Base-by-base conservation (phyloP, 441 rosid genomes). In the Macaranga tanarius region DNA sequence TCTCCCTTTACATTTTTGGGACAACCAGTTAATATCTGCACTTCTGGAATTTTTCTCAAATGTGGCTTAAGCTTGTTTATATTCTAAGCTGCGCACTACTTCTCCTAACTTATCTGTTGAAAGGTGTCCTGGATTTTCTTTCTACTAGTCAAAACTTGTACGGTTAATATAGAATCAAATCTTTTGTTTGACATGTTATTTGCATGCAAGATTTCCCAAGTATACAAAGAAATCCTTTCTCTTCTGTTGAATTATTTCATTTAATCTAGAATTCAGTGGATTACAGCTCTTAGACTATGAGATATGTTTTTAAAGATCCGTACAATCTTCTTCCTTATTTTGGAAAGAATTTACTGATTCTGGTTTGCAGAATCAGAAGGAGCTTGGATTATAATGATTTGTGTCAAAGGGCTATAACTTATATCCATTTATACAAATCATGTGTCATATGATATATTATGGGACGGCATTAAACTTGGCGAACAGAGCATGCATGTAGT, bases 1-100 rank as follows among this genome's bases (percentile, higher is more conserved):
- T 75, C 58, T 77, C 65, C 68, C 62, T 77, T 66, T 50, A 48
- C 23, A 67, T 73, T 60, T 38, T 67, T 56, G 26, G 42, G 45
- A 23, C 34, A 40, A 67, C 38, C 54, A 25, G 42, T 67, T 38
- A 45, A 45, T 72, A 9, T 71, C 65, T 64, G 57, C 17, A 22
- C 62, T 42, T 59, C 26, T 58, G 55, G 67, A 25, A 67, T 22
- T 71, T 25, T 51, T 17, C 26, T 13, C 16, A 4, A 47, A 38
- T 67, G 19, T 17, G 47, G 3, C 62, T 72, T 51, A n/a, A 23
- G 19, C 52, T 26, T 17, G 58, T 66, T 17, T 28, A 48, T 17
- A 50, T 17, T 20, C 69, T 51, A 50, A 50, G 23, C 23, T 63
- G 19, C 25, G 6, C 11, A 20, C 25, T 40, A 19, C 10, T 70